Conservation (phyloP, 2,329 filamentous ascomycete genomes). For the Aspergillaceae sp. region DNA sequence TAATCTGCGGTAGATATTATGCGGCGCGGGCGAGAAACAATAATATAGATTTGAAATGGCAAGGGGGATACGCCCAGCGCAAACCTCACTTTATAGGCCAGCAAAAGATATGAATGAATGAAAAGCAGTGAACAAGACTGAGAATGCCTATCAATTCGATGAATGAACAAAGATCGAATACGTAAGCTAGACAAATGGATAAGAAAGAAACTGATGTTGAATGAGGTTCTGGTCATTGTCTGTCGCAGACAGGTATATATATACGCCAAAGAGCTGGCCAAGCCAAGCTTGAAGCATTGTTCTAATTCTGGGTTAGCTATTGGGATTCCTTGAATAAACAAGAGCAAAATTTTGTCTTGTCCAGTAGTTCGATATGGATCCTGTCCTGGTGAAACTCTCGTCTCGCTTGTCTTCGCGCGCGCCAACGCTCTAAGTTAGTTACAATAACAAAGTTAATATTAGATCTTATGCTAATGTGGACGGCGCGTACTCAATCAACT, state of each 20-base stretch:
- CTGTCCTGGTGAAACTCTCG: constrained; percentile 1
- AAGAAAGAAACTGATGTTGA: neutral
- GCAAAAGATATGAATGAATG: too few relatives aligned
- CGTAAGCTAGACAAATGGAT: neutral
- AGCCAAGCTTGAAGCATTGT: neutral
- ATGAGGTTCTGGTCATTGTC: neutral
- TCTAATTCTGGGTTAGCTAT: neutral
- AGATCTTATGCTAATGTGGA: too few relatives aligned
- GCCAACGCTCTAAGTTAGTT: constrained; percentile 2
- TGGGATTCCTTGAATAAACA: neutral
- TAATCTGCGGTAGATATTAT: neutral
- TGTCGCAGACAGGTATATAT: neutral
- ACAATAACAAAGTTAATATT: too few relatives aligned
- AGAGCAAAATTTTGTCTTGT: neutral
- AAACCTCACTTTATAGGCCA: too few relatives aligned
- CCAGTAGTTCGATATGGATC: neutral
- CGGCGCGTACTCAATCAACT: too few relatives aligned
- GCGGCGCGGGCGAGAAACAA: too few relatives aligned
- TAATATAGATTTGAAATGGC: too few relatives aligned
- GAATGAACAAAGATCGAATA: neutral
- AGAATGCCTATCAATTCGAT: too few relatives aligned
- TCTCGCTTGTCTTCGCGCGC: constrained; percentile 14
- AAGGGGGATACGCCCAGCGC: too few relatives aligned
- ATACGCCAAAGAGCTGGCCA: neutral
- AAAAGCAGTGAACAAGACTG: too few relatives aligned